These are phyloP conservation scores for Suhomyces taliae DNA, from an alignment of 1,139 yeast species.

Conservation along the genomic window DNA sequence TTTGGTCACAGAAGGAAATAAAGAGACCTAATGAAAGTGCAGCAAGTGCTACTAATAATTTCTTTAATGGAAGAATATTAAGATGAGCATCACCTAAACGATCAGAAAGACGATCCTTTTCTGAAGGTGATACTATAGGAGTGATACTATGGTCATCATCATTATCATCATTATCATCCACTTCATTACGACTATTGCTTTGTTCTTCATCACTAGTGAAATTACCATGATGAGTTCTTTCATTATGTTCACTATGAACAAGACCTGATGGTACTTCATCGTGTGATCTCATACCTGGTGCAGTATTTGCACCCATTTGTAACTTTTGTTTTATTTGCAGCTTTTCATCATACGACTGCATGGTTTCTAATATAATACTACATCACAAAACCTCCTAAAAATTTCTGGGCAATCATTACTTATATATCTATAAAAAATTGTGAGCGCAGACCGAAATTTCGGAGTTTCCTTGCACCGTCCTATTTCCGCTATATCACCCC, in stretches of 20 bases:
- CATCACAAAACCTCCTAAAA: neutral
- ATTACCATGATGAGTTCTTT: neutral
- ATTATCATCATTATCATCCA: neutral
- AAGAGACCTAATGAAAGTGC: constrained; percentile 30
- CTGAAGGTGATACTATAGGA: constrained; percentile 1
- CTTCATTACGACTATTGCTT: neutral
- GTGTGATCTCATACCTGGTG: neutral
- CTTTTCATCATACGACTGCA: neutral
- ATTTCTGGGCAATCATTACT: neutral
- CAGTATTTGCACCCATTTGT: neutral
- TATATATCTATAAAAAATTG: neutral
- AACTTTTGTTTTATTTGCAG: neutral
- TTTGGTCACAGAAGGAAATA: constrained; percentile 42
- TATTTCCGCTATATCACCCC: too few species aligned
- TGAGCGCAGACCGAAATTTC: neutral
- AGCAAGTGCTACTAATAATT: constrained; percentile 26
- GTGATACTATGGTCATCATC: neutral
- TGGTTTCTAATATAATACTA: neutral
- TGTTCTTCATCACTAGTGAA: neutral
- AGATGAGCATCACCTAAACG: constrained; percentile 31
- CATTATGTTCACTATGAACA: neutral
- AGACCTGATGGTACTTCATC: neutral
- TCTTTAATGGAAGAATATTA: constrained; percentile 25
- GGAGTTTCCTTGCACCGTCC: neutral
- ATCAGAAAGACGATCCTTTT: constrained; percentile 17